Base-by-base conservation (phyloP, 805 yeast genomes). In the Hanseniaspora vineae region DNA sequence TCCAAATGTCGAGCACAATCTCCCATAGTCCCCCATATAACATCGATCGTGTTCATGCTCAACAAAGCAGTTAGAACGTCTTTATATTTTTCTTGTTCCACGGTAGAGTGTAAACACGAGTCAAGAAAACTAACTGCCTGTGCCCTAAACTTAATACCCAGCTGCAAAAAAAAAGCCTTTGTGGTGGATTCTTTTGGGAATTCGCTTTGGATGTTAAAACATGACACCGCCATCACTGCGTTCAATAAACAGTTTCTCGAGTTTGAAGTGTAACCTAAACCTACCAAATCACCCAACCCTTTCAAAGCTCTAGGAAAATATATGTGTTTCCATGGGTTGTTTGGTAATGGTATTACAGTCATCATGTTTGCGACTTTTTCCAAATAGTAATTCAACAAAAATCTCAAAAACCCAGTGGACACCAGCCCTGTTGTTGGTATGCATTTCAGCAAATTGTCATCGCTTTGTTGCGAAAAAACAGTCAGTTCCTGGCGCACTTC, bases 21-120 rank as follows among this genome's bases (percentile, higher is more conserved):
- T 48, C 83, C 80, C 89, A 84, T 84, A 1, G 90, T 79, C 2
- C 96, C 95, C 86, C 94, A 83, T 14, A 85, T 89, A 46, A 85
- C 80, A 65, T 87, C 95, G 46, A 87, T 84, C 6, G 89, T 80
- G 44, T 81, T 85, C 95, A 86, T 84, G 2, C 92, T 80, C 60
- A 87, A 70, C 19, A 84, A 80, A 0, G 95, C 92, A 45, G 86
- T 83, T 29, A 87, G 61, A 4, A 85, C 84, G 58, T 86, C 95
- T 58, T 87, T 86, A 61, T 87, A 86, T 59, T 83, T 82, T 57
- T 83, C 85, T 47, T 51, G 66, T 54, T 68, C 70, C 49, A 68
- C 72, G 58, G 70, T 78, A 61, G 57, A 75, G 51, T 59, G 74
- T 58, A 76, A 64, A 56, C 87, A 77, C 47, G 72, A 69, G 53